Conservation (phyloP, 2,329 filamentous ascomycete species). For the Albophoma yamanashiensis region DNA sequence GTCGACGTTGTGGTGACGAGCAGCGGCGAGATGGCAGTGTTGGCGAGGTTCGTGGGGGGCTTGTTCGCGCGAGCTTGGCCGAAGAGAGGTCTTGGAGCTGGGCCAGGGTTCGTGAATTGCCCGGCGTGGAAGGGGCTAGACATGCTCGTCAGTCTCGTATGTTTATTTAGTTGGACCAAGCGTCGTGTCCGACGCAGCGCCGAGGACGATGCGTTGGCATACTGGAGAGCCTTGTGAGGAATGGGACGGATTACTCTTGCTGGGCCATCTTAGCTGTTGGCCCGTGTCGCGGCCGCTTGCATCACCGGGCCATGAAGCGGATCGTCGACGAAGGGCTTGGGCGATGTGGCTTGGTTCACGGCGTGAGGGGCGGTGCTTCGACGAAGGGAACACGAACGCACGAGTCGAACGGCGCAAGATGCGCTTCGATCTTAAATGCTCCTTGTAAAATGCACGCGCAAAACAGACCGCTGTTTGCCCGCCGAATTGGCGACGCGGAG, state of each 20-base stretch:
- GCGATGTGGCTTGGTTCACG: too few species aligned
- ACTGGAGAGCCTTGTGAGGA: background rate
- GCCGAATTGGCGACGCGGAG: background rate
- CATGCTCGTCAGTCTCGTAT: background rate
- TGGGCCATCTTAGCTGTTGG: background rate
- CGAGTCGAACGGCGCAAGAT: background rate
- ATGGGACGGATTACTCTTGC: background rate
- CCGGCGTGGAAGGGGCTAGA: background rate
- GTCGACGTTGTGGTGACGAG: constrained; percentile 54
- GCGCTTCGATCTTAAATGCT: background rate
- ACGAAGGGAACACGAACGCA: background rate
- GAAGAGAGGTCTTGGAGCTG: constrained; percentile 79
- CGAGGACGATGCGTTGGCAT: background rate
- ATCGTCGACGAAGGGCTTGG: background rate
- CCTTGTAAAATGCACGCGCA: background rate
- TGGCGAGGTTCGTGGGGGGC: constrained; percentile 69
- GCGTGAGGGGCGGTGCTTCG: background rate
- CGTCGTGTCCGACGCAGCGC: background rate
- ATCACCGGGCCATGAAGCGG: background rate
- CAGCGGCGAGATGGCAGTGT: constrained; percentile 64
- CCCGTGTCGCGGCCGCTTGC: background rate
- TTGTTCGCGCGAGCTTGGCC: constrained; percentile 74
- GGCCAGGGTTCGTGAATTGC: constrained; percentile 93
- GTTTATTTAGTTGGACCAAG: too few species aligned
- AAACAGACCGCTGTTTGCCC: background rate